Conservation (phyloP, 352 stramenopile genomes). For the Globisporangium radiosum region DNA sequence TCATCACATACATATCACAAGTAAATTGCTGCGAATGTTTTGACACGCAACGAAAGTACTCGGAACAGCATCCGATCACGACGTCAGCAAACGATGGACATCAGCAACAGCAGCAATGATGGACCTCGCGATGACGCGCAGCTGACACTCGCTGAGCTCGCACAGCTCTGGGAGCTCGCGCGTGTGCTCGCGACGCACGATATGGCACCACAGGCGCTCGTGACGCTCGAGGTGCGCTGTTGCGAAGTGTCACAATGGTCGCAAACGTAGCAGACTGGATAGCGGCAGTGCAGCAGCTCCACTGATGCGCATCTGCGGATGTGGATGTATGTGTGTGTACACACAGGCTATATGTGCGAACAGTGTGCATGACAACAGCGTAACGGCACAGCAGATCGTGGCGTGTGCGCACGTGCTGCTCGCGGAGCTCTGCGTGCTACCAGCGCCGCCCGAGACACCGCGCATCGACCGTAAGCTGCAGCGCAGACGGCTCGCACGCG, state of each 20-base stretch:
- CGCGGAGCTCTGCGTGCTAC: constrained; percentile 47
- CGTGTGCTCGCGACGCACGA: constrained; percentile 33
- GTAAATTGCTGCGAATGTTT: too few relatives aligned
- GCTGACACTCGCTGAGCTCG: constrained; percentile 13
- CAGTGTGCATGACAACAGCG: constrained; percentile 21
- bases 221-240: constrained; percentile 42
- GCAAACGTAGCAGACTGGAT: neutral
- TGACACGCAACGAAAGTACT: too few relatives aligned
- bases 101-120: neutral
- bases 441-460: constrained; percentile 34
- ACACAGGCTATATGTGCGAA: constrained; percentile 11
- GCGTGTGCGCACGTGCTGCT: constrained; percentile 37
- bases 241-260: neutral
- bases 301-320: too few relatives aligned
- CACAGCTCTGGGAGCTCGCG: constrained; percentile 63
- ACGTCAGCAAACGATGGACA: neutral
- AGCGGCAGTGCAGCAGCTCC: too few relatives aligned
- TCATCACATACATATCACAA: too few relatives aligned
- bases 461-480: constrained; percentile 40
- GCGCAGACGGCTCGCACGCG: constrained; percentile 38
- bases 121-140: neutral
- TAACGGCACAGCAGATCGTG: constrained; percentile 16
- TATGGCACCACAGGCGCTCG: constrained; percentile 26
- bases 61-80: neutral
- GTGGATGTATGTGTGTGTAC: neutral